Evolutionary conservation across 805 yeast species (phyloP).

Genomic region (Nakazawaea ishiwadae): DNA sequence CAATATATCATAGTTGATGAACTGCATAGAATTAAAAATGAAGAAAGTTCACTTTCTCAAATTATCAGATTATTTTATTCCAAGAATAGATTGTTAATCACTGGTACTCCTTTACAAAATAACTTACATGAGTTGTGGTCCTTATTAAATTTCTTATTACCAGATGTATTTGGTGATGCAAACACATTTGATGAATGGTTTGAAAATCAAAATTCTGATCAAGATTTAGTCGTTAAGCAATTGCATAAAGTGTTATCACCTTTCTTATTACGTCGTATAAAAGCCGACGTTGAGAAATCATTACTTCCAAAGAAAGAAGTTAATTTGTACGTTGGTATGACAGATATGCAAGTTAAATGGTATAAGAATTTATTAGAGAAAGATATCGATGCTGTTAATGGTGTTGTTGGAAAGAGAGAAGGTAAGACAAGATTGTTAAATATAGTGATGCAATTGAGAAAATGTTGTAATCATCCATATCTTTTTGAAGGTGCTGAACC

Average conservation of each 20-base stretch:
- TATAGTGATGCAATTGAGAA: slow-evolving; percentile 94
- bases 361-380: slow-evolving; percentile 83
- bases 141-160: slow-evolving; percentile 77
- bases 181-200: slow-evolving; percentile 93
- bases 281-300: slow-evolving; percentile 89
- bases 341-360: slow-evolving; percentile 93
- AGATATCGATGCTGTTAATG: slow-evolving; percentile 94
- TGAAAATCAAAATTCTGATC: slow-evolving; percentile 52
- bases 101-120: slow-evolving; percentile 96
- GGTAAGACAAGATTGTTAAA: slow-evolving; percentile 87
- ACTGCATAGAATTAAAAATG: slow-evolving; percentile 95
- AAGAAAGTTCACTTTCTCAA: slow-evolving; percentile 86
- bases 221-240: slow-evolving; percentile 83
- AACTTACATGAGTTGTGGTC: slow-evolving; percentile 98
- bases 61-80: slow-evolving; percentile 87
- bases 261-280: slow-evolving; percentile 81
- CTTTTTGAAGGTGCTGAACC: slow-evolving; percentile 99
- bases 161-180: slow-evolving; percentile 93
- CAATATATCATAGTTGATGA: slow-evolving; percentile 92
- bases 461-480: slow-evolving; percentile 97
- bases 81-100: slow-evolving; percentile 75
- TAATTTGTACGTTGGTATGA: slow-evolving; percentile 89
- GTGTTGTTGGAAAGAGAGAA: slow-evolving; percentile 91
- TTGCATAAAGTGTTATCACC: slow-evolving; percentile 86
- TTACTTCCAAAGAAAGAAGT: slow-evolving; percentile 86